Base-by-base conservation (phyloP, 2,329 filamentous ascomycete genomes). In the Aspergillus intermedius region DNA sequence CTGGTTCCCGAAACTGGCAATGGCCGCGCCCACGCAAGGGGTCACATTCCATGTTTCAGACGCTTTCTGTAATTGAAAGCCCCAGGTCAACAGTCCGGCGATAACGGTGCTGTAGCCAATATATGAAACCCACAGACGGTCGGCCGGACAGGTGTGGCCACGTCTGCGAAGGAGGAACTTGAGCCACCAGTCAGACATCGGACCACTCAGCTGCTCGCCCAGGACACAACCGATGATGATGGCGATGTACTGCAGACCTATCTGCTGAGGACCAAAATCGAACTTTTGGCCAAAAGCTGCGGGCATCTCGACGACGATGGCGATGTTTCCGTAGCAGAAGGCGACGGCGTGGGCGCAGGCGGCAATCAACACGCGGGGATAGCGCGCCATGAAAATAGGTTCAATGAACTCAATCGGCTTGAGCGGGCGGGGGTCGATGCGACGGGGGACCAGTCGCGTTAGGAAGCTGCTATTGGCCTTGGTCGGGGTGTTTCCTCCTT, bases 121-220 rank as follows among this genome's bases (percentile, higher is more conserved):
- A 55, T 83, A 81, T 47, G 71, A 73, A 8, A 82, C 64, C 79
- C 79, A 83, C 0, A 83, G 68, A 0, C 80, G 73, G 54, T 83
- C 79, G 0, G 77, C 61, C 0, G 72, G 68, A 30, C 68, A 69
- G 7, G 68, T 64, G 3, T 67, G 61, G 3, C 55, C 58, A 30
- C 43, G 49, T 12, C 44, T 53, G 10, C 49, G 48, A 6, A 51
- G 48, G 17, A 65, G 54, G 44, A 66, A 67, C 72, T 78, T 78
- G 74, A 83, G 32, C 64, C 66, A 59, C 54, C 54, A 56, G 39
- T 83, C 79, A 4, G 74, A 78, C 22, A 76, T 57, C 25, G 71
- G 67, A 1, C 79, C 80, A 42, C 78, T 79, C 6, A 82, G 58
- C 56, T 80, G 78, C 60, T 83, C 80, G 17, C 80, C 80, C 8